Percentiles rank a stretch among this genome's conserved stretches.
These are phyloP conservation scores for Aurinia saxatilis DNA, from an alignment of 345 rosid genomes.

Conservation along the genomic window DNA sequence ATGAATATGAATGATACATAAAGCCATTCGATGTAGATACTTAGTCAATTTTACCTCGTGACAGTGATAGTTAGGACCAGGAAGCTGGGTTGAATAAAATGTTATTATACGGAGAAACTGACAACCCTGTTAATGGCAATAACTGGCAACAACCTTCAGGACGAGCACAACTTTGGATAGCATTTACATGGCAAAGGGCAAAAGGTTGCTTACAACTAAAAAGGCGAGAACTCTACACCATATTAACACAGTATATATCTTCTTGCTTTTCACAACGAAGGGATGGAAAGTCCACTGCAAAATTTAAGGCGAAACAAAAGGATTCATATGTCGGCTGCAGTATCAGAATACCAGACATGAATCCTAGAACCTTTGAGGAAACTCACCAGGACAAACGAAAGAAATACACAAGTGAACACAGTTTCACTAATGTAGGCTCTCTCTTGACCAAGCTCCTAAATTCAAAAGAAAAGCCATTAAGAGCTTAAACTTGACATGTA, in stretches of 20 bases:
- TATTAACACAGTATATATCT: constrained; percentile 80
- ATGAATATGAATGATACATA: not conserved
- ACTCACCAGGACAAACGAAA: constrained; percentile 72
- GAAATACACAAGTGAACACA: constrained; percentile 54
- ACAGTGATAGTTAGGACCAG: constrained; percentile 96
- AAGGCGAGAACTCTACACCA: constrained; percentile 99
- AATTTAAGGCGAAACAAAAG: not conserved
- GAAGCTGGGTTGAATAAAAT: constrained; percentile 94
- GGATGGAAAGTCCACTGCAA: constrained; percentile 99
- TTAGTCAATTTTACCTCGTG: constrained; percentile 54
- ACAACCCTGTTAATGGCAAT: constrained; percentile 49
- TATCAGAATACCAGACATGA: not conserved
- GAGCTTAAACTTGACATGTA: not conserved
- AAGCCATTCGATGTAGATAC: not conserved
- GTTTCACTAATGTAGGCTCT: constrained; percentile 88
- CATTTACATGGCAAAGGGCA: not conserved
- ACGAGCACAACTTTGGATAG: not conserved
- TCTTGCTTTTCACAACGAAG: constrained; percentile 81
- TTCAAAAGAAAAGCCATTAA: not conserved
- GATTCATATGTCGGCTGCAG: not conserved
- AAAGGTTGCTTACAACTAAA: constrained; percentile 63
- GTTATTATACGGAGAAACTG: constrained; percentile 79
- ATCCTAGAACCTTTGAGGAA: constrained; percentile 7
- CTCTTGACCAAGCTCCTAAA: constrained; percentile 89
- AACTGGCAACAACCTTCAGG: not conserved